These are phyloP conservation scores for Huntiella abstrusa DNA, from an alignment of 2,329 filamentous ascomycete genomes.

Conservation along the genomic window DNA sequence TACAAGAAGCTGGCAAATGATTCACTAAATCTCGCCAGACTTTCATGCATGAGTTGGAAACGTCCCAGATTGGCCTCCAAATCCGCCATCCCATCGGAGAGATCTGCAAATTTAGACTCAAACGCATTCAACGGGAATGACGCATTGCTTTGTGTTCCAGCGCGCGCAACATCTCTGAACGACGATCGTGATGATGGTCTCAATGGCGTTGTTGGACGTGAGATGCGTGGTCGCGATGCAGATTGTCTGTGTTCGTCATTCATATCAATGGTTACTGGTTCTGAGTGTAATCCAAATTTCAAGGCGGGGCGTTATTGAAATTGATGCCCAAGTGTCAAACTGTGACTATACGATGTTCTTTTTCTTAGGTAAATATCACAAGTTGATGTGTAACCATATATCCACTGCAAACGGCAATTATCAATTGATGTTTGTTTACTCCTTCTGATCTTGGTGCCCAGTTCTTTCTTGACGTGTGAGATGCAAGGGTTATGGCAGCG, in stretches of 20 bases:
- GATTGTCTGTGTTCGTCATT: slow-evolving; percentile 22
- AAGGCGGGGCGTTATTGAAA: too few relatives aligned
- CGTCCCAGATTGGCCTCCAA: slow-evolving; percentile 96
- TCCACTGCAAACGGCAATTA: too few relatives aligned
- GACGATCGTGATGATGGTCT: slow-evolving; percentile 80
- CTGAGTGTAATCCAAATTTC: too few relatives aligned
- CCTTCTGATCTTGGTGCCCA: too few relatives aligned
- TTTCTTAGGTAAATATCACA: too few relatives aligned
- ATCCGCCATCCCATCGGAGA: slow-evolving; percentile 85
- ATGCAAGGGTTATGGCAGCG: too few relatives aligned
- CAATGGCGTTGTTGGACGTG: slow-evolving; percentile 78
- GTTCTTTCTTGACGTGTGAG: too few relatives aligned
- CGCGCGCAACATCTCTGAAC: slow-evolving; percentile 54
- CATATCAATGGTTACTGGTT: too few relatives aligned
- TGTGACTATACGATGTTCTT: too few relatives aligned
- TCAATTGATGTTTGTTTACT: too few relatives aligned
- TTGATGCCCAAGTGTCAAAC: too few relatives aligned
- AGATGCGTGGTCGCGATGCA: slow-evolving; percentile 42
- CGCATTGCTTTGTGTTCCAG: slow-evolving; percentile 30
- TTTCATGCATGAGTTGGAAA: slow-evolving; percentile 92
- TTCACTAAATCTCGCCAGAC: slow-evolving; percentile 79
- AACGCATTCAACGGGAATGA: slow-evolving; percentile 60
- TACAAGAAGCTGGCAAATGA: slow-evolving; percentile 92
- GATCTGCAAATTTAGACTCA: slow-evolving; percentile 80
- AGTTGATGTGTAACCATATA: too few relatives aligned